Conservation (phyloP, 768 basidiomycete species). For the Calocybe indica region DNA sequence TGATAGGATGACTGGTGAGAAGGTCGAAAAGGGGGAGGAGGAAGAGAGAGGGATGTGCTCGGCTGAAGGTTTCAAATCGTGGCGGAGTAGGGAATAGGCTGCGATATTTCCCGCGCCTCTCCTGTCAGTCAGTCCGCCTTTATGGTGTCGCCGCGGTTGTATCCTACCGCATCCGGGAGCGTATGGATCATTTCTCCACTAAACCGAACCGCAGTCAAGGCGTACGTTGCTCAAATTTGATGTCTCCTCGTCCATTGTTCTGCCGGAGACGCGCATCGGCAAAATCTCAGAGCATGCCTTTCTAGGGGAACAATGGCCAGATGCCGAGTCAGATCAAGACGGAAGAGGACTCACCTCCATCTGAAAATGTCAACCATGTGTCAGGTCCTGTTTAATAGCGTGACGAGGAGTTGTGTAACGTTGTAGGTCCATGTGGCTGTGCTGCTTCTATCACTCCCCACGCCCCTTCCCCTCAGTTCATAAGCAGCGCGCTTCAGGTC, state of each 20-base stretch:
- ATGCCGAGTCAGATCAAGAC: conserved; percentile 3
- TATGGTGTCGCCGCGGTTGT: conserved; percentile 7
- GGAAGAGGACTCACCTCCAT: conserved; percentile 3
- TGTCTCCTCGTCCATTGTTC: conserved; percentile 14
- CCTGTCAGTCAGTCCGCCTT: conserved; percentile 11
- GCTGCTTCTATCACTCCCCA: conserved; percentile 15
- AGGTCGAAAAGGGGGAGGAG: conserved; percentile 6
- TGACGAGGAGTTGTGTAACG: conserved; percentile 29
- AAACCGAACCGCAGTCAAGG: background rate
- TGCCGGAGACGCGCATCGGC: conserved; percentile 5
- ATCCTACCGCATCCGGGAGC: conserved; percentile 3
- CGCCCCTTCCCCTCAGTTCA: background rate
- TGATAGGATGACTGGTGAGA: background rate
- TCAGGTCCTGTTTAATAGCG: conserved; percentile 3
- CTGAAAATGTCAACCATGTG: conserved; percentile 6
- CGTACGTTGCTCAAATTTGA: background rate
- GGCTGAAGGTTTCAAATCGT: conserved; percentile 26
- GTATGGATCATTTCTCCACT: background rate
- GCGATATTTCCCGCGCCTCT: conserved; percentile 30
- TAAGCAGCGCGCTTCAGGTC: too few relatives aligned
- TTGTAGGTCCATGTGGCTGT: conserved; percentile 39
- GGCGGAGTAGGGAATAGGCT: conserved; percentile 26
- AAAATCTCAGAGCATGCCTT: conserved; percentile 7
- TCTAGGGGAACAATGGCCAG: conserved; percentile 25
- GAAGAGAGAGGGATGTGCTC: conserved; percentile 8